A percentile compares a stretch with the other conserved stretches of the same genome.
These are phyloP conservation scores for Gleditsia sinensis DNA, from an alignment of 306 rosid genomes.

Conservation along the genomic window DNA sequence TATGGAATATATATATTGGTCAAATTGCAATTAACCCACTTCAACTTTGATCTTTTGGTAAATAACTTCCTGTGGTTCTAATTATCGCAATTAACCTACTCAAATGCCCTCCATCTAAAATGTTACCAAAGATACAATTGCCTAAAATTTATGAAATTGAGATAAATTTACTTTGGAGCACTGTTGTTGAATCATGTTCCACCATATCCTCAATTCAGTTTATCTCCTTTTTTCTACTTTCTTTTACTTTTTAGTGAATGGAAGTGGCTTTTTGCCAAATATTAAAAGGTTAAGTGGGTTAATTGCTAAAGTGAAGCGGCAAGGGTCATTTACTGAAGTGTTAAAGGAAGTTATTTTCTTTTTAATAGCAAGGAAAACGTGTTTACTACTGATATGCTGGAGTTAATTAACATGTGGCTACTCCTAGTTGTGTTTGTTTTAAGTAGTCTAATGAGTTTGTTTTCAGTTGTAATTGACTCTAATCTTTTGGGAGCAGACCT, in stretches of 20 bases:
- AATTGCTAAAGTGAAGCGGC: not conserved
- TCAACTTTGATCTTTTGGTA: not conserved
- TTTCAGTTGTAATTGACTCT: not conserved
- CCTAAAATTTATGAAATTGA: not conserved
- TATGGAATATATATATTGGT: not conserved
- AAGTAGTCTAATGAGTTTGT: not conserved
- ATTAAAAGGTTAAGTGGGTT: not conserved
- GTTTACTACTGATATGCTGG: not conserved
- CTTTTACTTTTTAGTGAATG: not conserved
- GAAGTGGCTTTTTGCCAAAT: not conserved
- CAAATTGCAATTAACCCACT: not conserved
- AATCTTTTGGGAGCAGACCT: not conserved
- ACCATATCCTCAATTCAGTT: not conserved
- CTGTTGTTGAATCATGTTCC: not conserved
- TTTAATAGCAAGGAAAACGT: not conserved
- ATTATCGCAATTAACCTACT: not conserved
- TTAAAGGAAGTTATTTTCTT: not conserved
- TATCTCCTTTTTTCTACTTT: not conserved
- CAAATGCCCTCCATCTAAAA: not conserved
- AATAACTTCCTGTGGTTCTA: not conserved
- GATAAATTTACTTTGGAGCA: not conserved
- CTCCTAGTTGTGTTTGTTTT: not conserved
- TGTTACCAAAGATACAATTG: not conserved
- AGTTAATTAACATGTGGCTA: constrained; percentile 1
- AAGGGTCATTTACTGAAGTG: not conserved